Base-by-base conservation (phyloP, 345 rosid genomes). In the Ailanthus altissimus region DNA sequence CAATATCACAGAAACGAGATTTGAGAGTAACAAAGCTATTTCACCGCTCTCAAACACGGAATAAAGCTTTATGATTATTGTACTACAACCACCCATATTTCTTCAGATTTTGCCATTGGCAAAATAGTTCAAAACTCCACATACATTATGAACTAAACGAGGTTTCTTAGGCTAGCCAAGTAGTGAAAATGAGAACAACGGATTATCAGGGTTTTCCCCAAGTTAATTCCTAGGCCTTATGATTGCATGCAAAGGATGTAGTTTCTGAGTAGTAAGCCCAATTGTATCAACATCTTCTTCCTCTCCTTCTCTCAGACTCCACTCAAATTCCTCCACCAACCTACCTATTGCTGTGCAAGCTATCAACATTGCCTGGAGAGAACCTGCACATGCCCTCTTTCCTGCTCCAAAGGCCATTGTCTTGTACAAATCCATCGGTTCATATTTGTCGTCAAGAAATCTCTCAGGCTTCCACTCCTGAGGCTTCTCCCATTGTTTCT, bases 341-440 rank as follows among this genome's bases (percentile, higher is more conserved):
- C 94, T 87, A 23, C 94, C 97, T 20, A 95, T 88, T 1, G 93
- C 83, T 1, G 85, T 73, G 49, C 92, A 89, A 21, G 82, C 84
- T 61, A 93, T 79, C 46, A 88, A 60, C 74, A 79, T 84, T 3
- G 98, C 98, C 81, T 90, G 92, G 26, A 90, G 89, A 43, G 94
- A 83, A 50, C 97, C 98, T 2, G 97, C 94, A 40, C 99, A 92
- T 7, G 74, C 84, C 80, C 93, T 89, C 77, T 86, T 96, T 49
- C 98, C 98, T 0, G 91, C 90, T 62, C 99, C 99, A 42, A 96
- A 96, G 0, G 97, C 99, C 97, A 92, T 90, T 14, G 97, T 96
- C 88, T 92, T 90, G 82, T 90, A 81, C 75, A 93, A 74, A 74
- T 93, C 97, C 23, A 78, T 36, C 0, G 80, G 66, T 78, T 91